Base-by-base conservation (phyloP, 805 yeast genomes). In the Ogataea corticis region DNA sequence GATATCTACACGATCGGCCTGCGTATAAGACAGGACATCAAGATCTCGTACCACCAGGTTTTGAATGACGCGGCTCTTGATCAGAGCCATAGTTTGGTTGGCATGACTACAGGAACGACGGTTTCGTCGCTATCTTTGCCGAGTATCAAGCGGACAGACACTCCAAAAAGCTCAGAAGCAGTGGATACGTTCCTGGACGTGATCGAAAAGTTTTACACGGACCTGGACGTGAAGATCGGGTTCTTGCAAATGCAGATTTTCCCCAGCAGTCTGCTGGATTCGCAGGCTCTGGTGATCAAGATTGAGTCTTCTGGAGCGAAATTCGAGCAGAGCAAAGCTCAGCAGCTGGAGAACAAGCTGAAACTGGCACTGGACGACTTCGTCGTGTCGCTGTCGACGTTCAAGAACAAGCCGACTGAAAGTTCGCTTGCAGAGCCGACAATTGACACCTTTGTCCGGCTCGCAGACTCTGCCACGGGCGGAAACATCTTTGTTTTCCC, bases 401-500 rank as follows among this genome's bases (percentile, higher is more conserved):
- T 79, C 48, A 79, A 78, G 31, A 64, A 66, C 16, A 73, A 79
- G 38, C 63, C 76, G 2, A 71, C 76, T 42, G 83, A 80, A 45
- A 83, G 75, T 9, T 42, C 59, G 4, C 38, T 60, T n/a, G 33
- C 43, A 5, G 70, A 69, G 2, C 58, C 80, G 2, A 65, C 67
- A 2, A 80, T 85, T 17, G 73, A 69, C 2, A 78, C 76, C 19
- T 88, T 83, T 64, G 74, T 82, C 31, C 53, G 62, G 6, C 72
- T 76, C 52, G 81, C 91, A 0, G 62, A 67, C 10, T 69, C 74
- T 27, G 85, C 92, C 0, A 67, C 69, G 28, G 97, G 97, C 2
- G 97, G 97, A 15, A 75, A 79, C 3, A 87, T 92, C 19, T 80
- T 90, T 45, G 76, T 78, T 9, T 82, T 91, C 59, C 98, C 99